These are phyloP conservation scores for Lipomyces sp. DNA, from an alignment of 805 yeast genomes.

Conservation along the genomic window DNA sequence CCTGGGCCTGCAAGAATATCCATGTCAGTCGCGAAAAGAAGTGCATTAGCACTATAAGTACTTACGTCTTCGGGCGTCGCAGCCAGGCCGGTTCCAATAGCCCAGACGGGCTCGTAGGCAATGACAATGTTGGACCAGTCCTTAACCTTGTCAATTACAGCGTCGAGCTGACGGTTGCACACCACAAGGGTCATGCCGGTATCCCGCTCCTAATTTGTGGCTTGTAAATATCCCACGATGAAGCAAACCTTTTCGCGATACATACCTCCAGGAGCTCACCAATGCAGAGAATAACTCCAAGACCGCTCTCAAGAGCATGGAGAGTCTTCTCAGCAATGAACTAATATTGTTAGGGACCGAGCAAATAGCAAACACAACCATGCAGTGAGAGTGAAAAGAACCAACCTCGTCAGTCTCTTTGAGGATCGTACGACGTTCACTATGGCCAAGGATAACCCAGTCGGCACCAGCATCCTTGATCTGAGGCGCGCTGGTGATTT, in stretches of 20 bases:
- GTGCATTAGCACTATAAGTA: background rate
- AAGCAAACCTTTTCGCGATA: background rate
- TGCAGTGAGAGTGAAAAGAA: background rate
- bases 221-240: background rate
- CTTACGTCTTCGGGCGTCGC: slow-evolving; percentile 86
- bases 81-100: slow-evolving; percentile 98
- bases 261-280: slow-evolving; percentile 66
- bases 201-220: slow-evolving; percentile 85
- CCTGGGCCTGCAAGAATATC: slow-evolving; percentile 64
- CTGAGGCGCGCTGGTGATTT: slow-evolving; percentile 59
- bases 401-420: slow-evolving; percentile 68
- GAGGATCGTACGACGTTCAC: slow-evolving; percentile 95
- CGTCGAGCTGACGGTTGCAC: slow-evolving; percentile 85
- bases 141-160: slow-evolving; percentile 75
- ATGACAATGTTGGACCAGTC: slow-evolving; percentile 94
- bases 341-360: slow-evolving; percentile 48
- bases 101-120: slow-evolving; percentile 99
- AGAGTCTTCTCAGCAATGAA: slow-evolving; percentile 91
- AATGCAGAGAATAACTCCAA: slow-evolving; percentile 91
- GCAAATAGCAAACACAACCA: background rate
- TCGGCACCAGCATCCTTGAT: slow-evolving; percentile 88
- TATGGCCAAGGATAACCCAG: slow-evolving; percentile 97
- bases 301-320: slow-evolving; percentile 87
- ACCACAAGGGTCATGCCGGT: slow-evolving; percentile 84
- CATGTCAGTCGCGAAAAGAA: background rate